These are phyloP conservation scores for Schwanniomyces occidentalis DNA, from an alignment of 805 yeast species.

Conservation along the genomic window DNA sequence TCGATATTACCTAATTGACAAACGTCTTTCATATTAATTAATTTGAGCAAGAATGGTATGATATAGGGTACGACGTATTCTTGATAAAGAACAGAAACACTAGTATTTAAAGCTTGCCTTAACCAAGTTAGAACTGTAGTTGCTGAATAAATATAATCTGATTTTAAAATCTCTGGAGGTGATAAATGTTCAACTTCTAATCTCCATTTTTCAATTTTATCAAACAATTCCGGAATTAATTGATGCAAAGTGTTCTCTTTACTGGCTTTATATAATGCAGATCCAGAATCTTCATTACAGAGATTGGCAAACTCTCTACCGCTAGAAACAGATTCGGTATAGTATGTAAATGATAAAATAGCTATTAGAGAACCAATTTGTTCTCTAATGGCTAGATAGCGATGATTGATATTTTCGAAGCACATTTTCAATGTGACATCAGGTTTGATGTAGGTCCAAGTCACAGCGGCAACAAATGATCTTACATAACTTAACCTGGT, in stretches of 20 bases:
- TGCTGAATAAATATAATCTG: slow-evolving; percentile 62
- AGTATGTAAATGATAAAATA: slow-evolving; percentile 41
- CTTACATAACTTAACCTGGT: slow-evolving; percentile 58
- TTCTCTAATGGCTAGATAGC: slow-evolving; percentile 70
- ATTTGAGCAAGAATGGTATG: slow-evolving; percentile 66
- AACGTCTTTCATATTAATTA: slow-evolving; percentile 73
- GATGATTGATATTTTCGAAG: slow-evolving; percentile 55
- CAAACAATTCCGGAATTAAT: slow-evolving; percentile 45
- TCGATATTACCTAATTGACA: slow-evolving; percentile 66
- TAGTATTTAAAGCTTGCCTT: slow-evolving; percentile 51
- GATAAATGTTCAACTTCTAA: slow-evolving; percentile 33
- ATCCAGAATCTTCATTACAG: slow-evolving; percentile 28
- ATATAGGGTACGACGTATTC: slow-evolving; percentile 51
- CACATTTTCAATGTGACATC: slow-evolving; percentile 43
- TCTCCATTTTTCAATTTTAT: slow-evolving; percentile 43
- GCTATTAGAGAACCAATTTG: slow-evolving; percentile 64
- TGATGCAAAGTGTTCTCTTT: slow-evolving; percentile 27
- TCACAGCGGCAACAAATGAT: slow-evolving; percentile 47
- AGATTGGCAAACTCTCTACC: slow-evolving; percentile 41
- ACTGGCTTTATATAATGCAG: slow-evolving; percentile 31
- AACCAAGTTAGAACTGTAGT: slow-evolving; percentile 68
- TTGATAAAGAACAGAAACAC: slow-evolving; percentile 53
- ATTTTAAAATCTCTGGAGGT: slow-evolving; percentile 57
- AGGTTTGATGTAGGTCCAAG: slow-evolving; percentile 57
- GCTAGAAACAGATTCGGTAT: slow-evolving; percentile 41